Evolutionary conservation across 2,329 filamentous ascomycete genomes (phyloP).

Genomic region (Dactylellina parvicollis): DNA sequence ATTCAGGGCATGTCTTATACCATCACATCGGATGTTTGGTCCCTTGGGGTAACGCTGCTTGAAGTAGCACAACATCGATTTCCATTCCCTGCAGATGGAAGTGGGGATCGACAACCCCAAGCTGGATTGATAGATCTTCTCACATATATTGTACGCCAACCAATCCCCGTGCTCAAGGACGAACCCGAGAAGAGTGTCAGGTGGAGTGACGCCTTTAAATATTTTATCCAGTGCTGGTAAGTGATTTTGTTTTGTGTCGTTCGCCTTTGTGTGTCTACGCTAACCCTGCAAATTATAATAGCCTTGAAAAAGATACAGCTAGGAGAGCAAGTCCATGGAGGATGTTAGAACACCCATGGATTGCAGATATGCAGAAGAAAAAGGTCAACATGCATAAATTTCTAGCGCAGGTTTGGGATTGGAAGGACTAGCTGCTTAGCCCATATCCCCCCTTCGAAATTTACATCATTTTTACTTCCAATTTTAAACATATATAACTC

Average conservation of each 20-base stretch:
- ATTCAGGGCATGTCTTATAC: constrained; percentile 98
- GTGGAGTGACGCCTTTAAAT: constrained; percentile 98
- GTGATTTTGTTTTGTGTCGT: constrained; percentile 61
- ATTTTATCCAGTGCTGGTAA: constrained; percentile 99
- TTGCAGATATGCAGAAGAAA: constrained; percentile 93
- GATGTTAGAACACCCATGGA: constrained; percentile 99
- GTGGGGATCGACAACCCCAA: constrained; percentile 71
- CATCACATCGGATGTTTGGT: constrained; percentile 99
- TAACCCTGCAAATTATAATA: constrained; percentile 61
- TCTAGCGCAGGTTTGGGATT: constrained; percentile 94
- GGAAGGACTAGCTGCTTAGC: constrained; percentile 73
- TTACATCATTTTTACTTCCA: not conserved
- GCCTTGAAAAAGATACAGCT: constrained; percentile 89
- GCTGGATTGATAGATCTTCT: constrained; percentile 93
- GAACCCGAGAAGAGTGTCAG: constrained; percentile 87
- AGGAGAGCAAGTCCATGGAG: constrained; percentile 94
- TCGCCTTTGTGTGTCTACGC: not conserved
- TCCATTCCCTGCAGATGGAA: constrained; percentile 92
- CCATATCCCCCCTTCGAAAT: not conserved
- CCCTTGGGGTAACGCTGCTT: constrained; percentile 92
- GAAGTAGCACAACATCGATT: constrained; percentile 99
- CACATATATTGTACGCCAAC: constrained; percentile 96
- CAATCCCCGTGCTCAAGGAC: constrained; percentile 94
- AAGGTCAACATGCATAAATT: constrained; percentile 98
- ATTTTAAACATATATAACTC: not conserved